These are phyloP conservation scores for Trichoderma citrinoviride DNA, from an alignment of 2,329 filamentous ascomycete genomes.

Conservation along the genomic window DNA sequence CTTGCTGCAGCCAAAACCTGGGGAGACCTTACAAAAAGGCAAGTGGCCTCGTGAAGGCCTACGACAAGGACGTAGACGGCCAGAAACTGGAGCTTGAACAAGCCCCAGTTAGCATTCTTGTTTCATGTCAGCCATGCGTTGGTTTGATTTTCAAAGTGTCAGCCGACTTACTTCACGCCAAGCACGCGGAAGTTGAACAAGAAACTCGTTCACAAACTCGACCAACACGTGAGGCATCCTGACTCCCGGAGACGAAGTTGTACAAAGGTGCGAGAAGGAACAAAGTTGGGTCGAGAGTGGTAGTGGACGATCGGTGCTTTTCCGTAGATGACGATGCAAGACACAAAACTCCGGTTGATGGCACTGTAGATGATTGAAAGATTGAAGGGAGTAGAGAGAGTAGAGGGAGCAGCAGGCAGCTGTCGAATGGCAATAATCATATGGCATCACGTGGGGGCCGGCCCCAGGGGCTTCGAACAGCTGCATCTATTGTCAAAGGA, in stretches of 20 bases:
- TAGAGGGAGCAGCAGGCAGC: not conserved
- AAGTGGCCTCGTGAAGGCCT: not conserved
- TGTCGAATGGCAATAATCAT: not conserved
- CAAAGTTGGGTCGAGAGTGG: no score
- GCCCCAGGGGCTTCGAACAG: not conserved
- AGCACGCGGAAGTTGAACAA: no score
- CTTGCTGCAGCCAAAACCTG: not conserved
- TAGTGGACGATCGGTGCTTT: no score
- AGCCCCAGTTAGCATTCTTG: no score
- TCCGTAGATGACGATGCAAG: no score
- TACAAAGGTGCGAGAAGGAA: no score
- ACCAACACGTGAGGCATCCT: no score
- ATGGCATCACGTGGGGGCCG: not conserved
- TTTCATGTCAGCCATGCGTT: not conserved
- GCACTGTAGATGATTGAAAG: not conserved
- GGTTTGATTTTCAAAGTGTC: no score
- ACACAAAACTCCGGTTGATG: not conserved
- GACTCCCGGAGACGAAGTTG: no score
- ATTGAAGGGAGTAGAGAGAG: not conserved
- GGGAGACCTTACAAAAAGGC: not conserved
- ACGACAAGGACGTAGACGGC: not conserved
- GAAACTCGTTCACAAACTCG: no score
- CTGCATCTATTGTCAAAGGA: not conserved
- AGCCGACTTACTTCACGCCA: no score
- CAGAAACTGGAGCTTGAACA: no score